These are phyloP conservation scores for Paecilomyces niveus DNA, from an alignment of 2,329 filamentous ascomycete species.

Conservation along the genomic window DNA sequence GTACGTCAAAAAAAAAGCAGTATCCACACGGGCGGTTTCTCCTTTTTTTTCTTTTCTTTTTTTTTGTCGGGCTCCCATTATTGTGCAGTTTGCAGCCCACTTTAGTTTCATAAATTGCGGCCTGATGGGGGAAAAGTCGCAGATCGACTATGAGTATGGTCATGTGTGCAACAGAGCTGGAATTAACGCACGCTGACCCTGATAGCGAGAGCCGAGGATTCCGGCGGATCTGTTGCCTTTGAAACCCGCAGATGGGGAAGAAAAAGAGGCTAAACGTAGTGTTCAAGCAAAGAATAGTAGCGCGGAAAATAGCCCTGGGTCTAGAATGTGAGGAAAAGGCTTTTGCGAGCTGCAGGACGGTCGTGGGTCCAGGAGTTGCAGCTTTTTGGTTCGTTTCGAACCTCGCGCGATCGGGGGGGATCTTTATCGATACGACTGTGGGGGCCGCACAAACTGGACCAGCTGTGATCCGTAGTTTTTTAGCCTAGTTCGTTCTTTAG, in stretches of 20 bases:
- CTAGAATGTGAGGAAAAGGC: background rate
- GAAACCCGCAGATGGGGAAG: background rate
- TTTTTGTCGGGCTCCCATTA: too few relatives aligned
- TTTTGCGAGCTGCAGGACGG: background rate
- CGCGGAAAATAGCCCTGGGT: background rate
- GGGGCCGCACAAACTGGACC: background rate
- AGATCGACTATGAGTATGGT: background rate
- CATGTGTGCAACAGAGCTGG: background rate
- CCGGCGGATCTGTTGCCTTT: background rate
- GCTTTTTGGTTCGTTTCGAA: background rate
- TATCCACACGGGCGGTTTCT: too few relatives aligned
- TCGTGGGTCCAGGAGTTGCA: background rate
- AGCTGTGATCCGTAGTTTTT: too few relatives aligned
- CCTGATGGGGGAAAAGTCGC: background rate
- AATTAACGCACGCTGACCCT: background rate
- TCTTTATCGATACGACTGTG: background rate
- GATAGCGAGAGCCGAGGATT: background rate
- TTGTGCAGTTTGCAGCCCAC: too few relatives aligned
- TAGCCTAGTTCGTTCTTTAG: too few relatives aligned
- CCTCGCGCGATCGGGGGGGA: background rate
- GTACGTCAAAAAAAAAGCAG: too few relatives aligned
- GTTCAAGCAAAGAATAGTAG: background rate
- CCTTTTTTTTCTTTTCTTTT: too few relatives aligned
- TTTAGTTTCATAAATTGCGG: too few relatives aligned
- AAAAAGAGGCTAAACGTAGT: too few relatives aligned